Percentiles rank a stretch among this genome's conserved stretches.
Conservation (phyloP, 495 filamentous ascomycete species). For the Annulohypoxylon stygium region DNA sequence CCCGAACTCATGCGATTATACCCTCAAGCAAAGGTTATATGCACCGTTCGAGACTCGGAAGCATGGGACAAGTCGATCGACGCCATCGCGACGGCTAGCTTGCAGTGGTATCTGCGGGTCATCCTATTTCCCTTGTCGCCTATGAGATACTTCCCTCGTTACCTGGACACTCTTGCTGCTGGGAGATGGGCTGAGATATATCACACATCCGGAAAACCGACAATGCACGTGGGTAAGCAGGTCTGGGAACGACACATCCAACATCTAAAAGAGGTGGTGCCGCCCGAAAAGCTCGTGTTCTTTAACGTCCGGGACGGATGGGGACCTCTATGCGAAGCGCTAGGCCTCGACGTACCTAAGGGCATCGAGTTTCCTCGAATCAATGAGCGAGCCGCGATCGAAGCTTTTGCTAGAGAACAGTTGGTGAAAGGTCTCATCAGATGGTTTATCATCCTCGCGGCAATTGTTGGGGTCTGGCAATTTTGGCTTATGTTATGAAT, state of each 20-base stretch:
- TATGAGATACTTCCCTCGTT: conserved; percentile 42
- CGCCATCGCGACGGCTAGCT: conserved; percentile 38
- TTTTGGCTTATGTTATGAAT: conserved; percentile 1
- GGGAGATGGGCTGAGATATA: conserved; percentile 46
- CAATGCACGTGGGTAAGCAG: conserved; percentile 29
- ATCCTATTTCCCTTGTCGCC: conserved; percentile 31
- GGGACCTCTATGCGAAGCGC: conserved; percentile 45
- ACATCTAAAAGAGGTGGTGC: conserved; percentile 43
- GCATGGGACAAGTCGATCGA: conserved; percentile 52
- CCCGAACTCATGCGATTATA: conserved; percentile 52
- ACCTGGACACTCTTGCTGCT: conserved; percentile 35
- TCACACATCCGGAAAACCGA: conserved; percentile 22
- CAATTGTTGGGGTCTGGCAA: conserved; percentile 9
- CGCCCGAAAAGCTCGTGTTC: conserved; percentile 45
- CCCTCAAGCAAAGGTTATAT: conserved; percentile 56
- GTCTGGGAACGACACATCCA: conserved; percentile 46
- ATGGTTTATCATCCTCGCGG: conserved; percentile 38
- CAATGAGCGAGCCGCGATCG: conserved; percentile 44
- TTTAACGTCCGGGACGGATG: conserved; percentile 47
- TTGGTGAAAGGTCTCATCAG: conserved; percentile 34
- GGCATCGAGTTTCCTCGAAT: conserved; percentile 40
- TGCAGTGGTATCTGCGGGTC: conserved; percentile 44
- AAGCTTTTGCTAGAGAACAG: conserved; percentile 38
- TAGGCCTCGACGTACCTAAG: conserved; percentile 40
- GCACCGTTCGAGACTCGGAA: conserved; percentile 50